Evolutionary conservation across 768 basidiomycete genomes (phyloP).

Genomic region (Coprinopsis sp.): DNA sequence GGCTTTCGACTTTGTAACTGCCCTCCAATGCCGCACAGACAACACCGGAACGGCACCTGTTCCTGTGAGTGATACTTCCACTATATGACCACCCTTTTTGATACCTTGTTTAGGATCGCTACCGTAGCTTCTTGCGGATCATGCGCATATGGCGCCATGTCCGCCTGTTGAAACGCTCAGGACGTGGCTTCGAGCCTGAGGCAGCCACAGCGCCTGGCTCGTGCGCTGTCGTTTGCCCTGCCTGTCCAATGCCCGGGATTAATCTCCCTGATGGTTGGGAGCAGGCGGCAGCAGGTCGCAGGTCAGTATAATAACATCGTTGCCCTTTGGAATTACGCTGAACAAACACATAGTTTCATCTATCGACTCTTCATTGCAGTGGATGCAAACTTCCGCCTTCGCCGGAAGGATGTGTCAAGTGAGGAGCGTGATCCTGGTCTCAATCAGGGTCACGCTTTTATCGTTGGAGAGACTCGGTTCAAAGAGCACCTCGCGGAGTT

Average conservation of each 20-base stretch:
- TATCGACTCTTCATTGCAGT: neutral
- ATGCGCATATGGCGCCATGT: conserved; percentile 21
- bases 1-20: neutral
- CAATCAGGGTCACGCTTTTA: conserved; percentile 9
- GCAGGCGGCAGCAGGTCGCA: neutral
- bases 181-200: conserved; percentile 17
- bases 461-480: conserved; percentile 10
- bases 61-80: conserved; percentile 13
- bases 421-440: conserved; percentile 11
- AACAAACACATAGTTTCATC: neutral
- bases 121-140: conserved; percentile 21
- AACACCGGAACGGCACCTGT: conserved; percentile 22
- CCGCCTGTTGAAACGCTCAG: conserved; percentile 20
- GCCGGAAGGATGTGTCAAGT: neutral
- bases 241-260: conserved; percentile 25
- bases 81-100: neutral
- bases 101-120: conserved; percentile 21
- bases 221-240: conserved; percentile 25
- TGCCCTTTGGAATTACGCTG: too few relatives aligned
- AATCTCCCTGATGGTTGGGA: conserved; percentile 24
- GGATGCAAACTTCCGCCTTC: conserved; percentile 2
- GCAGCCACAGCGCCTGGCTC: conserved; percentile 17
- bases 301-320: too few relatives aligned
- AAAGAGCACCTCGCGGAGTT: conserved; percentile 2
- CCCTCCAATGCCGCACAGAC: conserved; percentile 9